Base-by-base conservation (phyloP, 805 yeast species). In the Cyberlindnera bimundalis region DNA sequence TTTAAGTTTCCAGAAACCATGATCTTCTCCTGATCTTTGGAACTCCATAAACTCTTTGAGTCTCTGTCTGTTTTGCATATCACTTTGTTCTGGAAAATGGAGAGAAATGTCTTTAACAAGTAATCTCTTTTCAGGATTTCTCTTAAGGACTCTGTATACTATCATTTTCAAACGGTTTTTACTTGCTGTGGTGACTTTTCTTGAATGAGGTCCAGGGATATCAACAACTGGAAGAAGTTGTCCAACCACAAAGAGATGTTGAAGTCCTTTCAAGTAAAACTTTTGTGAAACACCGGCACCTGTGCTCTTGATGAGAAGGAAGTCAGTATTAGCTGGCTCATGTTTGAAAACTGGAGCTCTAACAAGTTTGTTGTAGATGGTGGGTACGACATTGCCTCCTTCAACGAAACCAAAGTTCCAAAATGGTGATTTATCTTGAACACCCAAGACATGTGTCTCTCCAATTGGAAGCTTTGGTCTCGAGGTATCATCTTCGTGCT, bases 361-460 rank as follows among this genome's bases (percentile, higher is more conserved):
- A 5, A 84, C 62, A 84, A 93, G 82, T 54, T 88, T 84, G 60
- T 91, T 93, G 66, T 93, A 93, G 34, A 91, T 66, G 0, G 99
- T 86, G 1, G 98, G 98, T 3, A 90, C 96, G 40, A 88, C 78
- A 52, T 84, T 87, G 3, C 99, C 99, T 3, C 89, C 86, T 33
- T 88, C 96, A 7, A 93, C 98, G 65, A 84, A 86, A 2, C 99
- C 99, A 67, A 89, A 93, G 61, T 90, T 93, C 98, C 99, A 93
- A 60, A 93, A 93, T 11, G 99, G 97, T 7, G 96, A 86, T 53
- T 95, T 75, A 64, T 93, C 99, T 59, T 90, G 96, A 1, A 87
- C 86, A n/a, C 96, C 97, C 27, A 93, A 68, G 3, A 93, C 96
- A 64, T 86, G 93, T 0, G 98, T 93, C 60, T 93, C 99, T 33